These are phyloP conservation scores for Dryadomyces quercus-mongolicae DNA, from an alignment of 2,329 filamentous ascomycete genomes.

Conservation along the genomic window DNA sequence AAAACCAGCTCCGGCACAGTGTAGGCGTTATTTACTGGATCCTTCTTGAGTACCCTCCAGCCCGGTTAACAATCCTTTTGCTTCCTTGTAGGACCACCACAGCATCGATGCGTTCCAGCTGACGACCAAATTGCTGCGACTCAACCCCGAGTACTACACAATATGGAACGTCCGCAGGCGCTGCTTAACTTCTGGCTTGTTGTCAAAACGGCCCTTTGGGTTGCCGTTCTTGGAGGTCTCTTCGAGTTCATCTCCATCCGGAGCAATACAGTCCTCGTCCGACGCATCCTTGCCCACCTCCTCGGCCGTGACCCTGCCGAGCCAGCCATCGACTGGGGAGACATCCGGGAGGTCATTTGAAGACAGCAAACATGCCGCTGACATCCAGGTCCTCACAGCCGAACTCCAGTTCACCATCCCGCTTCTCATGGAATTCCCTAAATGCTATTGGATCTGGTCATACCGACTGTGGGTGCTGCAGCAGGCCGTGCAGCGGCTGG, in stretches of 20 bases:
- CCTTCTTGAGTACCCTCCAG: not conserved
- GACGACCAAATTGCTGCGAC: slow-evolving; percentile 58
- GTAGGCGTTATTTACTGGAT: slow-evolving; percentile 24
- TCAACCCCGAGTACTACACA: slow-evolving; percentile 84
- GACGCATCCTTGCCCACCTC: slow-evolving; percentile 37
- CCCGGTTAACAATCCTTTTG: not conserved
- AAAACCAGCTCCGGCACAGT: slow-evolving; percentile 53
- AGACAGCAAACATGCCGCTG: slow-evolving; percentile 26
- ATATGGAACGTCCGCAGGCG: slow-evolving; percentile 81
- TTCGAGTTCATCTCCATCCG: slow-evolving; percentile 39
- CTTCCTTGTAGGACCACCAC: slow-evolving; percentile 29
- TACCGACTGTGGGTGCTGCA: slow-evolving; percentile 78
- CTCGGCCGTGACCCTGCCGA: slow-evolving; percentile 37
- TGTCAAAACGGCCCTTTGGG: slow-evolving; percentile 39
- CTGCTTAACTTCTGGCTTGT: slow-evolving; percentile 48
- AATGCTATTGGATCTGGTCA: slow-evolving; percentile 99
- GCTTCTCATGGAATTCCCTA: slow-evolving; percentile 73
- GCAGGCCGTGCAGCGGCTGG: slow-evolving; percentile 54
- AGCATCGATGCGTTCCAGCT: slow-evolving; percentile 48
- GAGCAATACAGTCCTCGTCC: slow-evolving; percentile 50
- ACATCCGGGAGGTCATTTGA: slow-evolving; percentile 27
- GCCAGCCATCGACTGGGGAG: slow-evolving; percentile 26
- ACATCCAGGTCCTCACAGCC: slow-evolving; percentile 46
- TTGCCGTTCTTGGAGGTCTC: slow-evolving; percentile 42
- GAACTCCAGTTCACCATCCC: slow-evolving; percentile 78